Conservation (phyloP, 371 early-diverging fungal species). For the Apophysomyces elegans region DNA sequence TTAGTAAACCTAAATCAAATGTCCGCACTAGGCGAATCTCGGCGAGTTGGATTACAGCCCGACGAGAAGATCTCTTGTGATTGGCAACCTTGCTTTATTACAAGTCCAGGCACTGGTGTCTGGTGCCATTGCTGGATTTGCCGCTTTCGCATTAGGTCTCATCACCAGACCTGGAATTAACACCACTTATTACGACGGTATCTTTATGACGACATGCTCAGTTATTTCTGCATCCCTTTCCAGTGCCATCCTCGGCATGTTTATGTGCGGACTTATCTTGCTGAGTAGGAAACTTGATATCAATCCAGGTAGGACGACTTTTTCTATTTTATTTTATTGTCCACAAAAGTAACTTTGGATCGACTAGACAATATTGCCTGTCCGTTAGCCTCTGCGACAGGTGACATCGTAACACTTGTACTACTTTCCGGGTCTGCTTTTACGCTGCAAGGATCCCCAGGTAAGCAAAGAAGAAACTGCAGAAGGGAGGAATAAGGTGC, state of each 20-base stretch:
- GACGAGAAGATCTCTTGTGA: conserved; percentile 53
- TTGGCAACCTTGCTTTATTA: conserved; percentile 71
- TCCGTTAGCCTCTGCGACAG: conserved; percentile 66
- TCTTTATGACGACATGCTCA: conserved; percentile 68
- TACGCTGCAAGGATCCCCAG: conserved; percentile 46
- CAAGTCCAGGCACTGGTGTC: conserved; percentile 75
- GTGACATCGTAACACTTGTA: conserved; percentile 68
- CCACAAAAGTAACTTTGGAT: conserved; percentile 28
- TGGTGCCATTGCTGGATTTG: conserved; percentile 70
- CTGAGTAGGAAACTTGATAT: conserved; percentile 65
- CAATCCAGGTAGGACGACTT: conserved; percentile 73
- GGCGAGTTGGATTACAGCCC: conserved; percentile 62
- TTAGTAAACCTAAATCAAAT: conserved; percentile 6
- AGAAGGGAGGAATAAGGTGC: conserved; percentile 4
- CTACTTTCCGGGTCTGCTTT: conserved; percentile 58
- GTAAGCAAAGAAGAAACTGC: conserved; percentile 33
- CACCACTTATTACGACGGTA: conserved; percentile 53
- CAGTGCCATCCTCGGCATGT: conserved; percentile 69
- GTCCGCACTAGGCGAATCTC: conserved; percentile 59
- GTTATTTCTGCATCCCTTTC: conserved; percentile 76
- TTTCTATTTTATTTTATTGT: conserved; percentile 24
- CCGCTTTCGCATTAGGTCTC: conserved; percentile 66
- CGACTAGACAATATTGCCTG: conserved; percentile 65
- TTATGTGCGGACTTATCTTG: conserved; percentile 72
- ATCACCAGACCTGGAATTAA: conserved; percentile 56